A percentile compares a stretch with the other conserved stretches of the same genome.
Evolutionary conservation across 73 alveolate genomes (phyloP).

Genomic region (Halteria grandinella): DNA sequence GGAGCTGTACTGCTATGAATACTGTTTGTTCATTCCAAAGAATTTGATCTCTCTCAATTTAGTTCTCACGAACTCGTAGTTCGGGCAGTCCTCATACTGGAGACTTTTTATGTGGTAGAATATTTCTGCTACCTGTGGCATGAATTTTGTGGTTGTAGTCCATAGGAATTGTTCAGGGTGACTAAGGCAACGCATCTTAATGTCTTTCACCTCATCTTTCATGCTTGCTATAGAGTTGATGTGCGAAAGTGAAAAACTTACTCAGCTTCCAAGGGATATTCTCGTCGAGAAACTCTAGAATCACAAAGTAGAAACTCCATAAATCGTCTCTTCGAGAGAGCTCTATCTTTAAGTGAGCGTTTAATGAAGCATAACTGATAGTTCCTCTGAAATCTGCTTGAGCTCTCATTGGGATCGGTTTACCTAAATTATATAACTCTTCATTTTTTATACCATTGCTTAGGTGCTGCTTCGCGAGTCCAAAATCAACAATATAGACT

Average conservation of each 20-base stretch:
- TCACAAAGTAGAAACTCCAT: constrained; percentile 79
- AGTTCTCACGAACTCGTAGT: constrained; percentile 63
- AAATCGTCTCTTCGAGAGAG: constrained; percentile 78
- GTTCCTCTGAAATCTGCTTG: constrained; percentile 84
- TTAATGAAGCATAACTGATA: constrained; percentile 81
- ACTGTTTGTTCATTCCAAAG: no score
- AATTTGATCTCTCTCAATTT: constrained; percentile 6
- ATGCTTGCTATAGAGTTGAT: neutral
- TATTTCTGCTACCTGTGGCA: constrained; percentile 63
- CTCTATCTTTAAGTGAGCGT: constrained; percentile 77
- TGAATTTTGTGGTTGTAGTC: constrained; percentile 61
- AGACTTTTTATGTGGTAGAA: constrained; percentile 69
- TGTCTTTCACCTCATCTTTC: constrained; percentile 64
- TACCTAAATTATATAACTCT: constrained; percentile 21
- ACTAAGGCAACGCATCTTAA: constrained; percentile 60
- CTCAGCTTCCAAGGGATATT: constrained; percentile 79
- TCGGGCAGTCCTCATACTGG: constrained; percentile 68
- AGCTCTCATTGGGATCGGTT: constrained; percentile 59
- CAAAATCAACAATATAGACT: constrained; percentile 82
- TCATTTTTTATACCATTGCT: constrained; percentile 11
- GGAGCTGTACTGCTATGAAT: no score
- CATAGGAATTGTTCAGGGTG: constrained; percentile 71
- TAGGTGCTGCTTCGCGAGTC: constrained; percentile 75
- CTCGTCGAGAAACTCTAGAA: constrained; percentile 72
- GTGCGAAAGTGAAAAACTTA: constrained; percentile 18